Evolutionary conservation across 306 rosid species (phyloP), one percentile per base, ranked within the genome.

Genomic region (Quercus dentata): DNA sequence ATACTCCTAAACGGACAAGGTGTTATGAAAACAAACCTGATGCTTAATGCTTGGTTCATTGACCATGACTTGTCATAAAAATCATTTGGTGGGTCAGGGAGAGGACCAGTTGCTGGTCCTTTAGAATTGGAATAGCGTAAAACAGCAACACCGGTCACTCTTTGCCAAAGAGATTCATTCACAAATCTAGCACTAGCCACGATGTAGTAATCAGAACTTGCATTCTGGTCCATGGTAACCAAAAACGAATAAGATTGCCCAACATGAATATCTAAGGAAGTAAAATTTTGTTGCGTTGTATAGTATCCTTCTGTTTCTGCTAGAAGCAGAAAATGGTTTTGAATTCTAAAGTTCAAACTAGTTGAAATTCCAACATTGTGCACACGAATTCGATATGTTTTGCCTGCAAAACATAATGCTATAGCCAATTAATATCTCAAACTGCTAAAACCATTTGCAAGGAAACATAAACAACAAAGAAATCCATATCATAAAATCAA

Each of bases 151-250:
- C 97, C 97, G 0, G 94, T 91, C 73, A 94, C 97, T 81, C 82
- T 87, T 65, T 94, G 84, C 98, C 97, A 94, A 80, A 90, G 71
- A 4, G 98, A 88, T 78, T 74, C 94, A 77, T 94, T 94, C 79
- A 92, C 98, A 76, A 94, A 92, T 88, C 97, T 81, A 15, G 98
- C 92, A 81, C 98, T 92, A 20, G 98, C 98, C 30, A 92, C 97
- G 13, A 92, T 85, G 80, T 92, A 94, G 88, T 92, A 94, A 79
- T 92, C 98, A 35, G 92, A 82, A 80, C 97, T 92, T 38, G 97
- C 98, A 79, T 94, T 91, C 80, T 94, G 98, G 80, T 92, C 94
- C 81, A 86, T 88, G 68, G 90, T 80, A 52, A 94, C 80, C 77
- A 94, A 82, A 83, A 94, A 94, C 57, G 95, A 86, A 80, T 88